Percentiles rank a stretch among this genome's conserved stretches.
These are phyloP conservation scores for Aureobasidium sp. DNA, from an alignment of 2,329 filamentous ascomycete genomes.

Conservation along the genomic window DNA sequence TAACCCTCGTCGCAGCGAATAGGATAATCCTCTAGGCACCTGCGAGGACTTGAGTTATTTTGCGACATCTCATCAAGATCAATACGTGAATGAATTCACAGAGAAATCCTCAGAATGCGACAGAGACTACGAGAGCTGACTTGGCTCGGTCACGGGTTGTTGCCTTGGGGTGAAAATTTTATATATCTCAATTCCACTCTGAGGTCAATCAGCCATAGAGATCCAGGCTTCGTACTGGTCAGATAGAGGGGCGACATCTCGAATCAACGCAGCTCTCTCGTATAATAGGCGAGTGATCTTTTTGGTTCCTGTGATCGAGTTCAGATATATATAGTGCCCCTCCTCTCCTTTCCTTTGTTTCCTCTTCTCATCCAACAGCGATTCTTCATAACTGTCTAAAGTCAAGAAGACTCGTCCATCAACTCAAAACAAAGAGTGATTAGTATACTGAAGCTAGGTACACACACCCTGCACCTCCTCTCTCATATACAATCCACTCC, in stretches of 20 bases:
- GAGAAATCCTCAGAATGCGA: not conserved
- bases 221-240: not conserved
- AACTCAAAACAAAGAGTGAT: not conserved
- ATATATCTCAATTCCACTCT: not conserved
- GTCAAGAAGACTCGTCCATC: not conserved
- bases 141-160: not conserved
- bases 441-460: not conserved
- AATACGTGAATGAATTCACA: not conserved
- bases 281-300: not conserved
- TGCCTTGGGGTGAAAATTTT: not conserved
- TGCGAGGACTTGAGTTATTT: not conserved
- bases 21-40: not conserved
- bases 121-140: not conserved
- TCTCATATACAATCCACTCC: not conserved
- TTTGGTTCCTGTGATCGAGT: not conserved
- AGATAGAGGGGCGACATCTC: not conserved
- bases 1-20: not conserved
- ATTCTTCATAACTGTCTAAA: not conserved
- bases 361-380: not conserved
- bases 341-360: not conserved
- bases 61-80: not conserved
- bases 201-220: not conserved
- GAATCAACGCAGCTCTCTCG: not conserved
- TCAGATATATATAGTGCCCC: not conserved
- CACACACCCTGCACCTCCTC: not conserved